These are phyloP conservation scores for Paramecium pentaurelia DNA, from an alignment of 73 alveolate genomes.

Conservation along the genomic window DNA sequence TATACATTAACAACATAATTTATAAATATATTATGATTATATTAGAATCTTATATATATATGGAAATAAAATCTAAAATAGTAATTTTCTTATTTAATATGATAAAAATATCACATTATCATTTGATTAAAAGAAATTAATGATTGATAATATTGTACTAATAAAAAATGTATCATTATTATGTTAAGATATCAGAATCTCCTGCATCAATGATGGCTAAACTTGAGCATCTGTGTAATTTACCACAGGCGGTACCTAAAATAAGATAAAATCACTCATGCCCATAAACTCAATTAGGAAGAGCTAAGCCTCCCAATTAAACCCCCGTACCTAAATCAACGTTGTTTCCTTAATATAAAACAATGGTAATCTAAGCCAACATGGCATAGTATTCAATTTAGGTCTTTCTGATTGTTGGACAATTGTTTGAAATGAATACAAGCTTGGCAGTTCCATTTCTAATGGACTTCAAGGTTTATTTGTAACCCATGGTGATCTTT, in stretches of 20 bases:
- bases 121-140: background rate
- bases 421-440: slow-evolving; percentile 93
- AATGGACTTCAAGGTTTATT: slow-evolving; percentile 92
- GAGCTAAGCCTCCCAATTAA: slow-evolving; percentile 50
- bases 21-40: no score
- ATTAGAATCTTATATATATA: no score
- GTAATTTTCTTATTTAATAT: no score
- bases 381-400: slow-evolving; percentile 97
- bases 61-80: no score
- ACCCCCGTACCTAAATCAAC: slow-evolving; percentile 78
- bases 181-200: slow-evolving; percentile 74
- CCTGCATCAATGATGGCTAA: slow-evolving; percentile 92
- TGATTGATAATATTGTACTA: background rate
- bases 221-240: slow-evolving; percentile 92
- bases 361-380: slow-evolving; percentile 80
- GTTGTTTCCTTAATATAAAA: slow-evolving; percentile 90
- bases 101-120: no score
- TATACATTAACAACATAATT: no score
- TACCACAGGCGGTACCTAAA: slow-evolving; percentile 92
- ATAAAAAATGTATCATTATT: background rate
- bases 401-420: slow-evolving; percentile 97
- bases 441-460: slow-evolving; percentile 90
- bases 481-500: slow-evolving; percentile 93
- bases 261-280: slow-evolving; percentile 51
- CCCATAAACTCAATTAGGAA: background rate